phyloP scores from a whole-genome alignment of 306 rosid genomes.

The Acacia acuminata region DNA sequence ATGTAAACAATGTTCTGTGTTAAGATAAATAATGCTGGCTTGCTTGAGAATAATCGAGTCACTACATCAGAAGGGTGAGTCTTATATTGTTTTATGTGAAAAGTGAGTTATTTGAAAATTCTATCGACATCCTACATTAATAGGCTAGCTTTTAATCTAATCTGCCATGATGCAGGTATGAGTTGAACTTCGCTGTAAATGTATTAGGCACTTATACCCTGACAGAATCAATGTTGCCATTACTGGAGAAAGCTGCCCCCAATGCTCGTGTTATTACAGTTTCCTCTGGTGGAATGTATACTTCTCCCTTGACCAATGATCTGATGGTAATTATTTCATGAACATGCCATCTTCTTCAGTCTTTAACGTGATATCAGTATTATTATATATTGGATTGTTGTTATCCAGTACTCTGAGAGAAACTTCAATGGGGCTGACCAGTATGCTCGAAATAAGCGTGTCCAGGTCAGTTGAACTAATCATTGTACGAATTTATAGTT shows the following conservation, averaged over 20 bases:
- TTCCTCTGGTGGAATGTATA: constrained; percentile 96
- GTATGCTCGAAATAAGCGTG: constrained; percentile 85
- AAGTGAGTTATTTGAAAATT: not conserved
- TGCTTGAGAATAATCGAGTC: constrained; percentile 67
- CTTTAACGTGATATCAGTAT: constrained; percentile 3
- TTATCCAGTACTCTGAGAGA: constrained; percentile 55
- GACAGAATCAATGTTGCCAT: constrained; percentile 76
- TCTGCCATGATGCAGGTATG: constrained; percentile 57
- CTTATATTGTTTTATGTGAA: not conserved
- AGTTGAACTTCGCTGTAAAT: constrained; percentile 81
- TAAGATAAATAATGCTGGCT: constrained; percentile 92
- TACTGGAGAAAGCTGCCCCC: constrained; percentile 88
- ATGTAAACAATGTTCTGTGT: constrained; percentile 7
- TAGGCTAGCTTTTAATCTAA: constrained; percentile 11
- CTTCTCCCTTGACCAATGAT: constrained; percentile 73
- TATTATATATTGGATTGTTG: constrained; percentile 25
- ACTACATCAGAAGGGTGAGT: constrained; percentile 87
- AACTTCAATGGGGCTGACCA: constrained; percentile 71
- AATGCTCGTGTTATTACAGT: constrained; percentile 92
- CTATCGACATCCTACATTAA: not conserved
- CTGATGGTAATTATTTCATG: constrained; percentile 58
- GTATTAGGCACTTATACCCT: constrained; percentile 73
- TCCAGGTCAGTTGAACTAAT: constrained; percentile 67
- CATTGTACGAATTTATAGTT: constrained; percentile 4
- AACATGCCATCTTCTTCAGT: not conserved